These are phyloP conservation scores for Eugenia klotzschiana DNA, from an alignment of 441 rosid genomes.

Conservation along the genomic window DNA sequence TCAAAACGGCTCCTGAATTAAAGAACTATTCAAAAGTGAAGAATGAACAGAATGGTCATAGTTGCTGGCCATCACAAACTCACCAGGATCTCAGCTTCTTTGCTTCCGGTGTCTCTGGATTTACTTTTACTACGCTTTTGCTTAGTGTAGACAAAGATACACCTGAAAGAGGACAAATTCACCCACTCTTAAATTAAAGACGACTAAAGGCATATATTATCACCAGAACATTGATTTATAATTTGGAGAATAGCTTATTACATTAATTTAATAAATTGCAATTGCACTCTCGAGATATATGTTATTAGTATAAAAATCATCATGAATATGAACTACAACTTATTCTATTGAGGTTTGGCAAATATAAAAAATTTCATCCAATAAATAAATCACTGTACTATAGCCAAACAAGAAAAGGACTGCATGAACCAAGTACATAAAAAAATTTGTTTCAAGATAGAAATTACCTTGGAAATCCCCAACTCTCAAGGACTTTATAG, in stretches of 20 bases:
- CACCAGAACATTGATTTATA: background rate
- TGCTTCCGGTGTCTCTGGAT: slow-evolving; percentile 66
- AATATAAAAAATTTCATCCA: background rate
- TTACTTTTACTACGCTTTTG: slow-evolving; percentile 46
- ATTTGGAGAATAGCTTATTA: background rate
- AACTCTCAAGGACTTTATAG: slow-evolving; percentile 67
- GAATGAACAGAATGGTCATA: background rate
- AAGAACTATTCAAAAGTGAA: background rate
- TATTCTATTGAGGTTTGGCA: background rate
- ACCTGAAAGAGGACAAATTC: slow-evolving; percentile 24
- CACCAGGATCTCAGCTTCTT: slow-evolving; percentile 65
- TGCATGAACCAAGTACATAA: background rate
- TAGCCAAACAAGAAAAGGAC: background rate
- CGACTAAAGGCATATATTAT: background rate
- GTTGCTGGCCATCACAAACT: background rate
- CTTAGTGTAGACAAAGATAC: slow-evolving; percentile 65
- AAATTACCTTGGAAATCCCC: slow-evolving; percentile 82
- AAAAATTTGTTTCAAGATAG: background rate
- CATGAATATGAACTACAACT: background rate
- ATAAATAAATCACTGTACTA: background rate
- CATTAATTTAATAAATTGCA: background rate
- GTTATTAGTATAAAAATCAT: background rate
- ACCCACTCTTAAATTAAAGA: background rate
- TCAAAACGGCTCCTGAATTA: background rate
- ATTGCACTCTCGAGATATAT: background rate